A percentile compares a stretch with the other conserved stretches of the same genome.
These are phyloP conservation scores for Moniliophthora roreri DNA, from an alignment of 1,284 basidiomycete genomes.

Conservation along the genomic window DNA sequence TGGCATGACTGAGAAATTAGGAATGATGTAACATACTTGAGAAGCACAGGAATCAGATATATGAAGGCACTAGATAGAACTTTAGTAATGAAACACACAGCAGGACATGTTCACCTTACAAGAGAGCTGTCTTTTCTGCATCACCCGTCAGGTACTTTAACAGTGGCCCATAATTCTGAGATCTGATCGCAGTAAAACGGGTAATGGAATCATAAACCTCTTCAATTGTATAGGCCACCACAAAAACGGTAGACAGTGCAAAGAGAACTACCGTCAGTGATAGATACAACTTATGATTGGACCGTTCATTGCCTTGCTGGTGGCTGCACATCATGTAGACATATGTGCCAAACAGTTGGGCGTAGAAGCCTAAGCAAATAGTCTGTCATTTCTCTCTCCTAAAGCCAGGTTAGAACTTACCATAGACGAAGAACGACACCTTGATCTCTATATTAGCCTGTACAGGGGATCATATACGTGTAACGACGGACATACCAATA, in stretches of 20 bases:
- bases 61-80: background rate
- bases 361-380: background rate
- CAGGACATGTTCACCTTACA: background rate
- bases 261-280: background rate
- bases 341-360: background rate
- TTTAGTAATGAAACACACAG: background rate
- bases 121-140: background rate
- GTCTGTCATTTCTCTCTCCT: no score
- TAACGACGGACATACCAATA: no score
- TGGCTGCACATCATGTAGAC: background rate
- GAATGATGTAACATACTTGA: background rate
- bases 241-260: background rate
- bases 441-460: no score
- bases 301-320: background rate
- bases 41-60: background rate
- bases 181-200: background rate
- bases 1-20: background rate
- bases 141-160: background rate
- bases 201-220: background rate
- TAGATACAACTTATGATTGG: conserved; percentile 1
- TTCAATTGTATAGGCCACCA: background rate
- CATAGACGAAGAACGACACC: no score
- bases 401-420: no score
- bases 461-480: no score
- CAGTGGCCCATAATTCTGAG: background rate